A percentile compares a stretch with the other conserved stretches of the same genome.
These are phyloP conservation scores for Sphaerulina musiva DNA, from an alignment of 2,329 filamentous ascomycete genomes.

Conservation along the genomic window DNA sequence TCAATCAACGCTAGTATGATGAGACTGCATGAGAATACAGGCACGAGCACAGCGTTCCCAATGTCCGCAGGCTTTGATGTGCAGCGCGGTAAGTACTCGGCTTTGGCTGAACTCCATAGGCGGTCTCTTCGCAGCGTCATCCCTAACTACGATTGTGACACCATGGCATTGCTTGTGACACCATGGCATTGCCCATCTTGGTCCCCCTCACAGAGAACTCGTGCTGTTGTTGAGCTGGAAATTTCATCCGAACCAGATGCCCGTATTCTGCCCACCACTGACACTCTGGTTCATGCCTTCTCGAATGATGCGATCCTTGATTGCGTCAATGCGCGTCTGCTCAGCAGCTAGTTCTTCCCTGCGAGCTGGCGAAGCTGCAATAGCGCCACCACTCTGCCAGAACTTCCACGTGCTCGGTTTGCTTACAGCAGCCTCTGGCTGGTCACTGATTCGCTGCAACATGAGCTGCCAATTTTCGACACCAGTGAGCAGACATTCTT, in stretches of 20 bases:
- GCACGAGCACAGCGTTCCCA: too few species aligned
- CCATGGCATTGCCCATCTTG: too few species aligned
- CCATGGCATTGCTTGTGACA: too few species aligned
- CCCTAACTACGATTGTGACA: too few species aligned
- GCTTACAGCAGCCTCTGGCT: slow-evolving; percentile 20
- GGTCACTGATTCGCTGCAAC: slow-evolving; percentile 47
- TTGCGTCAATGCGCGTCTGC: not conserved
- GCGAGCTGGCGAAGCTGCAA: slow-evolving; percentile 8
- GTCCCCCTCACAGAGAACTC: too few species aligned
- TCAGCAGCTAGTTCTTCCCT: slow-evolving; percentile 6
- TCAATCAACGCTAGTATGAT: too few species aligned
- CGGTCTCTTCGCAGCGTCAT: too few species aligned
- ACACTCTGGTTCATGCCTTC: slow-evolving; percentile 10
- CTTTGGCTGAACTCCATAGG: too few species aligned
- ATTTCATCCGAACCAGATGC: slow-evolving; percentile 13
- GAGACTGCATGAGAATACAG: too few species aligned
- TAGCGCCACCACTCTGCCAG: slow-evolving; percentile 19
- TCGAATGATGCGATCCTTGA: slow-evolving; percentile 12
- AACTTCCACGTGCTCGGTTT: slow-evolving; percentile 19
- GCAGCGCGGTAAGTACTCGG: too few species aligned
- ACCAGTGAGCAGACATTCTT: slow-evolving; percentile 68
- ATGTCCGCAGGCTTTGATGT: too few species aligned
- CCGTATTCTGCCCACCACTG: slow-evolving; percentile 6
- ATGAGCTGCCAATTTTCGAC: slow-evolving; percentile 79
- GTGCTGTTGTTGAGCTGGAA: too few species aligned